Conservation (phyloP, 2,329 filamentous ascomycete genomes). For the Falciphora oryzae region DNA sequence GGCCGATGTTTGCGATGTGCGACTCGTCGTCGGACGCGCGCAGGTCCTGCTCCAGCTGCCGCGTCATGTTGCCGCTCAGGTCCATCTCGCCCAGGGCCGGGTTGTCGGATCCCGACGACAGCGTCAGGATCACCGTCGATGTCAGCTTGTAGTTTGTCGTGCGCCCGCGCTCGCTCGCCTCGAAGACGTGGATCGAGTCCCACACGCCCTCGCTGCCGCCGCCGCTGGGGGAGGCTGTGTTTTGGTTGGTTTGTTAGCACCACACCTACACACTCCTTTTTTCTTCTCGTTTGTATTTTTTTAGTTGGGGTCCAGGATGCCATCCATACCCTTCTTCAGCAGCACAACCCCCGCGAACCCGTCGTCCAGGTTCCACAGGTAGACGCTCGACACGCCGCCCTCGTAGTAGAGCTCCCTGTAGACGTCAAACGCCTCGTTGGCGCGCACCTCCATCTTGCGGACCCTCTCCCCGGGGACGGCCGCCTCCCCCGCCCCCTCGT, state of each 20-base stretch:
- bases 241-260: too few species aligned
- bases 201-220: slow-evolving; percentile 72
- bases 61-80: slow-evolving; percentile 94
- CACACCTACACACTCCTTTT: too few species aligned
- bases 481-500: slow-evolving; percentile 64
- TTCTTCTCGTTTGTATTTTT: not conserved
- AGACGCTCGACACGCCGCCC: slow-evolving; percentile 91
- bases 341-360: slow-evolving; percentile 95
- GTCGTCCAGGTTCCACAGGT: slow-evolving; percentile 97
- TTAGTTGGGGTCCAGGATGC: not conserved
- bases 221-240: slow-evolving; percentile 55
- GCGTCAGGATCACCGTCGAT: slow-evolving; percentile 87
- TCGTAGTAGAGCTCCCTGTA: slow-evolving; percentile 97
- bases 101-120: slow-evolving; percentile 57
- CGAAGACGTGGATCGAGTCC: slow-evolving; percentile 99
- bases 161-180: slow-evolving; percentile 86
- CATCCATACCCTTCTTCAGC: slow-evolving; percentile 76
- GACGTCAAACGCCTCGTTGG: slow-evolving; percentile 94
- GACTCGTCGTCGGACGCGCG: slow-evolving; percentile 63
- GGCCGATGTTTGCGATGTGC: slow-evolving; percentile 92
- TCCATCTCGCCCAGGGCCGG: slow-evolving; percentile 74
- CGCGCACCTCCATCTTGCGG: slow-evolving; percentile 85
- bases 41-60: slow-evolving; percentile 89
- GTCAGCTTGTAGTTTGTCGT: slow-evolving; percentile 97
- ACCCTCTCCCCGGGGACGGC: slow-evolving; percentile 87